phyloP scores from a whole-genome alignment of 176 grass and related monocot species.

The Bromus sterilis region DNA sequence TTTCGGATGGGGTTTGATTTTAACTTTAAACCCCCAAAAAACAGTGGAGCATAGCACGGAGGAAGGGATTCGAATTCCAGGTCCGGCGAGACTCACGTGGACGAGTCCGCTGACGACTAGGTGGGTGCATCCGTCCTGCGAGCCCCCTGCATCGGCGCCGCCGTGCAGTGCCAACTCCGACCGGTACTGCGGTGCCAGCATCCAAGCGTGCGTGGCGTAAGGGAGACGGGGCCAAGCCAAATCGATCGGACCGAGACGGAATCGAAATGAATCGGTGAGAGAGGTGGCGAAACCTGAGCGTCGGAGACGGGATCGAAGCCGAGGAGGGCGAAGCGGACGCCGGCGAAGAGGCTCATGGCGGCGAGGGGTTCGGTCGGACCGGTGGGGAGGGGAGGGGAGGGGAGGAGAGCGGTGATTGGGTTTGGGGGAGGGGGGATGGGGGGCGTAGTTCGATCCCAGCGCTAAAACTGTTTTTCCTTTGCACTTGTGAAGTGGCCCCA shows the following conservation, averaged over 20 bases:
- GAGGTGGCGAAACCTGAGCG: constrained; percentile 33
- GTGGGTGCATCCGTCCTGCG: constrained; percentile 47
- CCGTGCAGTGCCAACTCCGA: constrained; percentile 54
- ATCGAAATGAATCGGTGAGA: neutral
- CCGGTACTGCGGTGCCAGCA: constrained; percentile 38
- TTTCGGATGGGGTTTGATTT: neutral
- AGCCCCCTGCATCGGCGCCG: constrained; percentile 35
- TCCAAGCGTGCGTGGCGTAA: neutral
- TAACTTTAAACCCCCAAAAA: too few species aligned
- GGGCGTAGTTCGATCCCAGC: neutral
- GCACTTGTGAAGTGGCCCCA: neutral
- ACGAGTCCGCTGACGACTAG: constrained; percentile 48
- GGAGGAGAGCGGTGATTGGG: neutral
- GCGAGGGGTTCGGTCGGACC: neutral
- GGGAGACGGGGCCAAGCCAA: neutral
- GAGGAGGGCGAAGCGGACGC: constrained; percentile 70
- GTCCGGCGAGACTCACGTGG: constrained; percentile 37
- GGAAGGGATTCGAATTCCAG: neutral
- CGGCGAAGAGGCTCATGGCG: constrained; percentile 41
- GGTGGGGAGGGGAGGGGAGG: neutral
- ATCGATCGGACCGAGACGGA: neutral
- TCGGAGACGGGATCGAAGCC: constrained; percentile 75
- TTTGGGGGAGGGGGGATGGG: neutral
- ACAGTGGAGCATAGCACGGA: neutral
- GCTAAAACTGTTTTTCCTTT: neutral